Base-by-base conservation (phyloP, 352 stramenopile genomes). In the Phytopythium mirpurense region DNA sequence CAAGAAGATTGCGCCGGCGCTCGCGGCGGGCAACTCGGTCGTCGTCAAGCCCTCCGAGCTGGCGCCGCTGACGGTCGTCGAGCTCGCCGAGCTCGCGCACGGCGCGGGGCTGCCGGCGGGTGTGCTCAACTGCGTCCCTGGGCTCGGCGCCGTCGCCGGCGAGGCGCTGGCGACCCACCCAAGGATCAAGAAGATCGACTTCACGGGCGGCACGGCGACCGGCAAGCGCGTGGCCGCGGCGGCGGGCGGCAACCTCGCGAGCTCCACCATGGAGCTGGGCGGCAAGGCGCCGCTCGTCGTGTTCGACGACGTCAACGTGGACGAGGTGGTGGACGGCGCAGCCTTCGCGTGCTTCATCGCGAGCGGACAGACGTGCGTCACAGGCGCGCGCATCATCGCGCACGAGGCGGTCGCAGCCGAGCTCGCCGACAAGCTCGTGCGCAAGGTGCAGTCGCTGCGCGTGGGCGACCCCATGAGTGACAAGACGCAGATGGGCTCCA, bases 31-130 rank as follows among this genome's bases (percentile, higher is more conserved):
- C 24, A 94, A 88, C 54, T 80, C 76, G 10, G 64, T 93, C 16
- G 83, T 96, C n/a, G 63, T 96, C 23, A 96, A 96, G 57, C 83
- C 86, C 23, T 93, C 85, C 10, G 86, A 96, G 63, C 54, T 93
- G 14, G 75, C 86, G 15, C 85, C 83, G 23, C 65, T 84, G 26
- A 84, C 65, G 34, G 65, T 78, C 19, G 16, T 84, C 34, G 59
- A 78, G 50, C 66, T 84, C 26, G 65, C 68, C 19, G 66, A 79
- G 49, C 35, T 84, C 51, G 71, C 61, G 15, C 40, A 73, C 24
- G 46, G 62, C 5, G 66, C 63, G 15, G 73, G 73, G 5, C 43
- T 84, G 8, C 73, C 73, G 3, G 41, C 66, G 3, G 72, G 72
- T 3, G 73, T 82, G 21, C 62, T 84, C 45, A 84, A 84, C 44